These are phyloP conservation scores for Hibiscus mutabilis DNA, from an alignment of 345 rosid genomes.

Conservation along the genomic window DNA sequence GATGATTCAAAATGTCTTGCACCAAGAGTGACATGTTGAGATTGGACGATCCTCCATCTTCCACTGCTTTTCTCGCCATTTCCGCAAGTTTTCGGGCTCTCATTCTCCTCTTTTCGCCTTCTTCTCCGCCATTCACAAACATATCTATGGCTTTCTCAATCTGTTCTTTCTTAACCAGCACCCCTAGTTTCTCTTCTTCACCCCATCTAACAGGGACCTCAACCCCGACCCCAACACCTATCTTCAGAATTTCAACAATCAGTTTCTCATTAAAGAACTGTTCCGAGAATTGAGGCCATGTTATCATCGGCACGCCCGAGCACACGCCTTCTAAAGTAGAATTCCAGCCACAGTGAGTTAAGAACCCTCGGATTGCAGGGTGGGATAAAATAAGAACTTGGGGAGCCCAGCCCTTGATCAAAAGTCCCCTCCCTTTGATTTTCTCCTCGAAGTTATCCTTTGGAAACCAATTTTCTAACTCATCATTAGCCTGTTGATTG, in stretches of 20 bases:
- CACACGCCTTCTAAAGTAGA: conserved; percentile 60
- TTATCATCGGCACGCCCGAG: conserved; percentile 59
- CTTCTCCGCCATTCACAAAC: conserved; percentile 45
- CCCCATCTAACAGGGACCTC: conserved; percentile 65
- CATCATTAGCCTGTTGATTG: conserved; percentile 18
- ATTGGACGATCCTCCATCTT: conserved; percentile 53
- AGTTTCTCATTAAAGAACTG: conserved; percentile 74
- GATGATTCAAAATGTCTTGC: conserved; percentile 21
- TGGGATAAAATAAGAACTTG: conserved; percentile 68
- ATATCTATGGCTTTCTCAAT: conserved; percentile 36
- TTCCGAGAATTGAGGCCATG: conserved; percentile 76
- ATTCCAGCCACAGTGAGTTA: conserved; percentile 91
- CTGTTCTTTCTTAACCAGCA: conserved; percentile 43
- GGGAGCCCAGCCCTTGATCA: conserved; percentile 84
- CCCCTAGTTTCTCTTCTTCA: conserved; percentile 57
- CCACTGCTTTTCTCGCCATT: conserved; percentile 38
- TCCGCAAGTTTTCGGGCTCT: conserved; percentile 36
- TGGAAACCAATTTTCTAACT: conserved; percentile 45
- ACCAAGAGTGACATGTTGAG: conserved; percentile 35
- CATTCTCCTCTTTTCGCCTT: conserved; percentile 34
- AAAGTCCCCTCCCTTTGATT: conserved; percentile 45
- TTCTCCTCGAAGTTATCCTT: conserved; percentile 43
- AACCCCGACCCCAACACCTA: conserved; percentile 60
- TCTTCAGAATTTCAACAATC: conserved; percentile 47
- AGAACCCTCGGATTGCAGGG: conserved; percentile 51